Percentiles rank a stretch among this genome's conserved stretches.
Conservation (phyloP, 345 rosid species). For the Dipteronia sinensis region DNA sequence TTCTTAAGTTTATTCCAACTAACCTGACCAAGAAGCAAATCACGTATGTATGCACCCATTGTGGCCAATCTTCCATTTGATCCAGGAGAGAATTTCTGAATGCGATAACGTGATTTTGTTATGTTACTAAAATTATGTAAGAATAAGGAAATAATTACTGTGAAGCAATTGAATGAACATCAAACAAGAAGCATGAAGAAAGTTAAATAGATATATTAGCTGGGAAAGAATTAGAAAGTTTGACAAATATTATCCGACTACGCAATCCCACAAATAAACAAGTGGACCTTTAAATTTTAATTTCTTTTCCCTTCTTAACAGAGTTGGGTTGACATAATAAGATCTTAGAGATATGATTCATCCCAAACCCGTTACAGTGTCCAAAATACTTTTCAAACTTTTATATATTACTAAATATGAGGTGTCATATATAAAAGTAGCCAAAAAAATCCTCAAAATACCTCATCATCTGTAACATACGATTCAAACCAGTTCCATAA, state of each 20-base stretch:
- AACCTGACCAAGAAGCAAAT: slow-evolving; percentile 98
- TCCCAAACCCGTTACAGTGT: not conserved
- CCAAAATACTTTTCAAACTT: not conserved
- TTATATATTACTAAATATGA: not conserved
- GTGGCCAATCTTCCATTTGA: slow-evolving; percentile 77
- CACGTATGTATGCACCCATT: slow-evolving; percentile 93
- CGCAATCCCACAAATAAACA: not conserved
- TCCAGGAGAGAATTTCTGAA: slow-evolving; percentile 95
- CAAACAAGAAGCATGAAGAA: not conserved
- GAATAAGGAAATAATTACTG: not conserved
- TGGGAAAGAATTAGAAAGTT: not conserved
- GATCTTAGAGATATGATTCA: not conserved
- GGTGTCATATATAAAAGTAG: not conserved
- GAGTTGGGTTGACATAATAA: not conserved
- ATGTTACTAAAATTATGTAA: not conserved
- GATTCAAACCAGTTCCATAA: slow-evolving; percentile 96
- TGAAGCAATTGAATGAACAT: not conserved
- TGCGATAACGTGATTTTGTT: slow-evolving; percentile 1
- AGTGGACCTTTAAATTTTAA: too few relatives aligned
- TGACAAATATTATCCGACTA: not conserved
- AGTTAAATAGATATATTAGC: not conserved
- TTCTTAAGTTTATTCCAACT: slow-evolving; percentile 23
- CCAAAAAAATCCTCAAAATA: slow-evolving; percentile 24
- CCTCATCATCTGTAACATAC: slow-evolving; percentile 92
- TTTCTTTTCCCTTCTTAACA: too few relatives aligned